These are phyloP conservation scores for Brassica hybrid DNA, from an alignment of 441 rosid species.

Conservation along the genomic window DNA sequence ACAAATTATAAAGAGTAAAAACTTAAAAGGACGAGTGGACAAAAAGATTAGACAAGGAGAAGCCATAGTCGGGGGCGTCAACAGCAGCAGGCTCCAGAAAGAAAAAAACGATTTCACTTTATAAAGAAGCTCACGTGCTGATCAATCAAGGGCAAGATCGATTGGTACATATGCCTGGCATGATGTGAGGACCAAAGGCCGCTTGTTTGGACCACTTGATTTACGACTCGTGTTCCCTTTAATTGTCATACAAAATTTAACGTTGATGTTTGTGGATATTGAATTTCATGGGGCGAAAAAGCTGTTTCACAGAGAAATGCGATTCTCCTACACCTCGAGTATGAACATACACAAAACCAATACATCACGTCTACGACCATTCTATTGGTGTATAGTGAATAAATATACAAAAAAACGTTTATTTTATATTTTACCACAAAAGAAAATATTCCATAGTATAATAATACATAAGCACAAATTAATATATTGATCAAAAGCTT, in stretches of 20 bases:
- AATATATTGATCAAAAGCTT: constrained; percentile 7
- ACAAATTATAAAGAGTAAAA: not conserved
- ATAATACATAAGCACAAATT: not conserved
- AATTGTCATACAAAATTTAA: not conserved
- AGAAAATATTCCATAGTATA: too few relatives aligned
- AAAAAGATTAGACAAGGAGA: not conserved
- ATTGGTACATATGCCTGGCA: not conserved
- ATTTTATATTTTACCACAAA: not conserved
- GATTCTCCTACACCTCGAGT: not conserved
- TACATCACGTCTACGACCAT: not conserved
- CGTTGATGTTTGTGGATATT: not conserved
- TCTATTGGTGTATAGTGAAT: not conserved
- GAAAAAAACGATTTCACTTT: not conserved
- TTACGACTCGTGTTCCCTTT: constrained; percentile 34
- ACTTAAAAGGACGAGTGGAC: not conserved
- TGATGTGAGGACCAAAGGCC: constrained; percentile 27
- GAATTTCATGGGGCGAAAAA: constrained; percentile 2
- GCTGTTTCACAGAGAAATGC: not conserved
- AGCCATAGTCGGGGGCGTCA: not conserved
- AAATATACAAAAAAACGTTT: not conserved
- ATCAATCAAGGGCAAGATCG: not conserved
- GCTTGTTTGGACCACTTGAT: constrained; percentile 24
- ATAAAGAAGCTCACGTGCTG: constrained; percentile 19
- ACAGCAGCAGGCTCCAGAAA: not conserved
- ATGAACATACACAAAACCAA: not conserved